Base-by-base conservation (phyloP, 805 yeast genomes). In the Candida ovalis region DNA sequence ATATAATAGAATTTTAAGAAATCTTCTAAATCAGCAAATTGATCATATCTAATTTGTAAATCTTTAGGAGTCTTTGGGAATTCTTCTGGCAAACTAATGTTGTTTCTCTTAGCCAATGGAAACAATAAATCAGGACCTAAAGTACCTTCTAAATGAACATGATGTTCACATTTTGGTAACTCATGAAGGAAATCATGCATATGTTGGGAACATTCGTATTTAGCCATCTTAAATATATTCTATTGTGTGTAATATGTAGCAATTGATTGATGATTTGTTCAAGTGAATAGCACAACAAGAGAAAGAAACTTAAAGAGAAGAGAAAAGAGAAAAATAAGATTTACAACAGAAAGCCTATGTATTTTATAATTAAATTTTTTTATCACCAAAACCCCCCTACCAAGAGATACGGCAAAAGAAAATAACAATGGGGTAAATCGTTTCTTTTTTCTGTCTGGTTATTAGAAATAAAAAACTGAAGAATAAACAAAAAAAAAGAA, bases 81-180 rank as follows among this genome's bases (percentile, higher is more conserved):
- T 23, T 67, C 69, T 2, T 63, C 75, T 17, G 96, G 95, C 33
- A 88, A 69, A 18, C 61, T 48, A 48, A 87, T 74, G 32, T 69
- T 65, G 69, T 86, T 86, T 68, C 88, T 77, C 58, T 76, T 68
- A 0, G 92, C 90, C 47, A 87, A 70, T 45, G 80, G 77, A 67
- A 86, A 84, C 49, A 87, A 70, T 33, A 86, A 73, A 43, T 79
- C 78, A n/a, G 95, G 94, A 52, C 84, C 86, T 47, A 87, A 66
- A 37, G 95, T 86, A 30, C 95, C 96, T 70, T 87, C 95, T 40
- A 88, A 64, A 67, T 88, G 96, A 51, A 87, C 78, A 62, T 88
- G 96, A 63, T 87, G 92, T 65, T 88, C 96, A 71, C 94, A 87
- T 67, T 88, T 88, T 49, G 96, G 96, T 44, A 88, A 71, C 56